Percentiles rank a stretch among this genome's conserved stretches.
phyloP scores from a whole-genome alignment of 176 grass and related monocot species.

The Cymbopogon citratus region DNA sequence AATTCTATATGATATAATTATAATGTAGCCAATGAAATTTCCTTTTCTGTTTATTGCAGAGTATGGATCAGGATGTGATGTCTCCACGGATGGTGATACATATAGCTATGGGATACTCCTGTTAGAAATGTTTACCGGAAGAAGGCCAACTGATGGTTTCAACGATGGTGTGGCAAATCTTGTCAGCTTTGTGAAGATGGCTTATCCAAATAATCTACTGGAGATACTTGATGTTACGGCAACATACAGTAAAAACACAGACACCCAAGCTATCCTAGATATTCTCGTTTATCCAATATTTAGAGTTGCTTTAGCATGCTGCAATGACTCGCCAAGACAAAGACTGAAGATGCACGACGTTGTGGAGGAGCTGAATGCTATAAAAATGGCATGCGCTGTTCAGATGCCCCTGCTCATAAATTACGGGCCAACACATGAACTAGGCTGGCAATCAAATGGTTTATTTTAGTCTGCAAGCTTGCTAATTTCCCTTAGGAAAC shows the following conservation, averaged over 20 bases:
- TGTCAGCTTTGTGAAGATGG: constrained; percentile 21
- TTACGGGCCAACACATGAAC: too few species aligned
- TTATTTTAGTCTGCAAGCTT: too few species aligned
- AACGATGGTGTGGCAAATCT: constrained; percentile 1
- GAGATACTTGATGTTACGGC: constrained; percentile 30
- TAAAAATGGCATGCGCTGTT: not conserved
- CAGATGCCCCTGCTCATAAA: not conserved
- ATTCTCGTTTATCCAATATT: constrained; percentile 2
- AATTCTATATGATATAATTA: not conserved
- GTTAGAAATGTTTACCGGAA: constrained; percentile 48
- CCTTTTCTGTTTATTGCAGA: constrained; percentile 17
- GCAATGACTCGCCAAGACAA: not conserved
- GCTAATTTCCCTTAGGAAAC: too few species aligned
- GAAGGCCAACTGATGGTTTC: constrained; percentile 27
- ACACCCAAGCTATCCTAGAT: not conserved
- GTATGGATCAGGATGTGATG: constrained; percentile 35
- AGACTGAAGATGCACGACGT: not conserved
- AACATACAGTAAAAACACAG: not conserved
- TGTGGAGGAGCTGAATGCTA: not conserved
- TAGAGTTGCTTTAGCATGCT: constrained; percentile 3
- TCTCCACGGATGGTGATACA: constrained; percentile 29
- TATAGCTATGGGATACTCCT: constrained; percentile 45
- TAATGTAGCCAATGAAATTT: not conserved
- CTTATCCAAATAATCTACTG: constrained; percentile 20
- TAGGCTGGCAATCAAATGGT: too few species aligned